phyloP scores from a whole-genome alignment of 192 early-diverging fungal species.

The Fimicolochytrium jonesii region DNA sequence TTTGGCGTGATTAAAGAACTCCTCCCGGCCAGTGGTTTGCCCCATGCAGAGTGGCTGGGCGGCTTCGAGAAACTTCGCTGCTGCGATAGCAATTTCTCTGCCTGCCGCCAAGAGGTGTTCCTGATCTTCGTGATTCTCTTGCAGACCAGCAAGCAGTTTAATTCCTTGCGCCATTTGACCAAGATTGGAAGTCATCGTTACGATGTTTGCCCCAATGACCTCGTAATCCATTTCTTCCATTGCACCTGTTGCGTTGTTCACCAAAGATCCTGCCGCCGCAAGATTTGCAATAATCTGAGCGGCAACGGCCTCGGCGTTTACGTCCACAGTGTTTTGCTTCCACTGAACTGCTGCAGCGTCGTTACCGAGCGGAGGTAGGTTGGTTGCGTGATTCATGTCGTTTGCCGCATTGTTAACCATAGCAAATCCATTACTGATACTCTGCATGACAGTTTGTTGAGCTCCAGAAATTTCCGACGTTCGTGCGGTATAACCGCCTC shows the following conservation, averaged over 20 bases:
- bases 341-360: conserved; percentile 46
- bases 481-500: conserved; percentile 18
- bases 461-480: conserved; percentile 38
- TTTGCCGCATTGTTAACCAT: conserved; percentile 34
- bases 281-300: conserved; percentile 42
- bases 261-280: conserved; percentile 41
- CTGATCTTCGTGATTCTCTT: conserved; percentile 30
- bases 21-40: conserved; percentile 23
- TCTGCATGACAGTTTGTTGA: conserved; percentile 45
- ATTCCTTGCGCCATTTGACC: conserved; percentile 49
- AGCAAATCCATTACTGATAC: conserved; percentile 43
- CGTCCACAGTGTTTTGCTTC: conserved; percentile 53
- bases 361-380: conserved; percentile 45
- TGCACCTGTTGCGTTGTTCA: conserved; percentile 43
- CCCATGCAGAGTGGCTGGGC: conserved; percentile 40
- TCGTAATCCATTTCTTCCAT: conserved; percentile 54
- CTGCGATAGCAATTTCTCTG: conserved; percentile 24
- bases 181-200: conserved; percentile 43
- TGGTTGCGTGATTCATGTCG: conserved; percentile 41
- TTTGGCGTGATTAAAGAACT: conserved; percentile 29
- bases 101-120: conserved; percentile 39
- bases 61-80: conserved; percentile 34
- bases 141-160: conserved; percentile 47
- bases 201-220: conserved; percentile 37
- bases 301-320: conserved; percentile 47